Evolutionary conservation across 1,139 yeast species (phyloP), one percentile per base, ranked within the genome.

Genomic region (Suhomyces wounanorum): DNA sequence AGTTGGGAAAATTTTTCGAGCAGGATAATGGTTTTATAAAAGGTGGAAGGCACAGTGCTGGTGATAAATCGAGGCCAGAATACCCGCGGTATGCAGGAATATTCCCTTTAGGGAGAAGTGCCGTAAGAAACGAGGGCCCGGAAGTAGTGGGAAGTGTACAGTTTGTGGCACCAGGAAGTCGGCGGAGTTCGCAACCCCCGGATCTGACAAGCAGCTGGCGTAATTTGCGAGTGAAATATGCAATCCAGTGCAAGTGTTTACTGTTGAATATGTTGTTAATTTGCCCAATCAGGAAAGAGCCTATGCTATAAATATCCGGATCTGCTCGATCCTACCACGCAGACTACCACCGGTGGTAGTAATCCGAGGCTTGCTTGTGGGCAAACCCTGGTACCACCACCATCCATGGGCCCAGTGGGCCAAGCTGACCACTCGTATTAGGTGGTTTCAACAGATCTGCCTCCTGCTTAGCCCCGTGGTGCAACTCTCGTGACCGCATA

Each of bases 21-120:
- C 38, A 36, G 45, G 30, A 21, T 43, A 50, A 31, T 44, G 52
- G 50, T 50, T 49, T 47, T 50, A 50, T 50, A 50, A 50, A 50
- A 50, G 42, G 16, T 21, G 40, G 45, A 21, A 25, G 48, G 43
- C 18, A 41, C 39, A 44, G 42, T 8, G 40, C 45, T 16, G 40
- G 46, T 16, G 28, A 40, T 31, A 21, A 46, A 37, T 49, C 44
- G 52, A 46, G 45, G 49, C 43, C 37, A 28, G 40, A 21, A 14
- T 41, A 7, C 33, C 21, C 44, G 28, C 14, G 26, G 36, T 21
- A 17, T 40, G 42, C 42, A 30, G 44, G 44, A 45, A 40, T 33
- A 40, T 45, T 21, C 44, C 36, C 41, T 37, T 37, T 18, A 36
- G 37, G 40, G 37, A 43, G 40, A 37, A 31, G 41, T 39, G 37